These are phyloP conservation scores for Basidiobolus meristosporus DNA, from an alignment of 371 early-diverging fungal species.

Conservation along the genomic window DNA sequence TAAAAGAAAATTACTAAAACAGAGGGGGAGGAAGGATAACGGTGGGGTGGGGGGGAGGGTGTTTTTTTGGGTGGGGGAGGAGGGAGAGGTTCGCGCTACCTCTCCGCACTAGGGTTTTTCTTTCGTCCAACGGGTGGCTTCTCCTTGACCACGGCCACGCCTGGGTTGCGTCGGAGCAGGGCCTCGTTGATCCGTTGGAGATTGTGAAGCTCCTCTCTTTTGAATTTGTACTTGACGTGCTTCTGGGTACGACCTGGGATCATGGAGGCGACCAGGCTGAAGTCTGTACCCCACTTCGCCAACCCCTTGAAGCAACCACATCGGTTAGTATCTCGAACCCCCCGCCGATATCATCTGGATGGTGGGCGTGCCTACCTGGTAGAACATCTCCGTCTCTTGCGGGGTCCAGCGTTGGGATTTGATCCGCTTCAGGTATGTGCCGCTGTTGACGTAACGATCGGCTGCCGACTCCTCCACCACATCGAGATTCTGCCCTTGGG, in stretches of 20 bases:
- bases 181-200: conserved; percentile 20
- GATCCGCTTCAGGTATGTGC: conserved; percentile 16
- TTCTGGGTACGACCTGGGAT: conserved; percentile 23
- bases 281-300: conserved; percentile 40
- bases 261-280: conserved; percentile 23
- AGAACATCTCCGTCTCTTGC: conserved; percentile 26
- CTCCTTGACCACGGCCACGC: too few relatives aligned
- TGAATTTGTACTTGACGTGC: conserved; percentile 35
- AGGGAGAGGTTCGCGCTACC: too few relatives aligned
- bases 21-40: too few relatives aligned
- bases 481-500: conserved; percentile 11
- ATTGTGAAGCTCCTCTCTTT: conserved; percentile 22
- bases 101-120: too few relatives aligned
- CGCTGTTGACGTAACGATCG: conserved; percentile 20
- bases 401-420: conserved; percentile 16
- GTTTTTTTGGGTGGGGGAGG: too few relatives aligned
- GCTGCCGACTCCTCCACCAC: conserved; percentile 29
- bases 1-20: too few relatives aligned
- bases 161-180: conserved; percentile 8
- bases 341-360: too few relatives aligned
- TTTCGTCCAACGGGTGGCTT: too few relatives aligned
- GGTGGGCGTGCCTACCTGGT: conserved; percentile 23
- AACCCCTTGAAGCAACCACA: too few relatives aligned
- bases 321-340: too few relatives aligned
- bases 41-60: too few relatives aligned